Percentiles rank a stretch among this genome's conserved stretches.
These are phyloP conservation scores for Backusella luteola DNA, from an alignment of 192 early-diverging fungal genomes.

Conservation along the genomic window DNA sequence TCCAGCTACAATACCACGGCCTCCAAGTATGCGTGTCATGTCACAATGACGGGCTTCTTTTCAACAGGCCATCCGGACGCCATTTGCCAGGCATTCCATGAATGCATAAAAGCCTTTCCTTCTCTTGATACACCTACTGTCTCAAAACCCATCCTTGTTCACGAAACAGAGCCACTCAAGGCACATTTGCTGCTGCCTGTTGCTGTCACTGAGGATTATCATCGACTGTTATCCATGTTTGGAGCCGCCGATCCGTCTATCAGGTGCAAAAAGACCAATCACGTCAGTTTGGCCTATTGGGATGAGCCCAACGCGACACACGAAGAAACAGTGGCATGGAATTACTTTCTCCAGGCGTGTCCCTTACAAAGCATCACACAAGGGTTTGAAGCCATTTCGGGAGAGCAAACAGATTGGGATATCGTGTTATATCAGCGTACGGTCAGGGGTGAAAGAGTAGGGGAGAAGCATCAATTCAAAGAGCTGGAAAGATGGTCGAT, in stretches of 20 bases:
- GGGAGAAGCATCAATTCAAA: conserved; percentile 6
- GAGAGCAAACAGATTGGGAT: neutral
- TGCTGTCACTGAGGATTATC: neutral
- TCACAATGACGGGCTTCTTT: conserved; percentile 18
- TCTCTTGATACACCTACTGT: neutral
- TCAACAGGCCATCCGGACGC: neutral
- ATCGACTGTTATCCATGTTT: neutral
- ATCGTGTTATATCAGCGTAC: conserved; percentile 14
- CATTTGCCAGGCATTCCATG: neutral
- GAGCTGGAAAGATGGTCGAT: neutral
- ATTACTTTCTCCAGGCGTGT: neutral
- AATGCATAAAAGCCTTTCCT: too few relatives aligned
- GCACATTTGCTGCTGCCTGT: conserved; percentile 15
- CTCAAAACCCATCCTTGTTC: neutral
- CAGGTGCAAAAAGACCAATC: neutral
- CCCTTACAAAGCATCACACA: neutral
- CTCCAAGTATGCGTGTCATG: conserved; percentile 2
- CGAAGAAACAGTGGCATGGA: neutral
- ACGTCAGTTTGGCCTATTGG: conserved; percentile 25
- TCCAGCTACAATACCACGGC: conserved; percentile 10
- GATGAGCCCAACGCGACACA: conserved; percentile 12
- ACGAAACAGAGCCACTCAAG: neutral
- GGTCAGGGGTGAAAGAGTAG: neutral
- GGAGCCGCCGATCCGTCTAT: neutral
- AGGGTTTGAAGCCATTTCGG: neutral